These are phyloP conservation scores for Kodamaea derodonti DNA, from an alignment of 1,139 yeast genomes.

Conservation along the genomic window DNA sequence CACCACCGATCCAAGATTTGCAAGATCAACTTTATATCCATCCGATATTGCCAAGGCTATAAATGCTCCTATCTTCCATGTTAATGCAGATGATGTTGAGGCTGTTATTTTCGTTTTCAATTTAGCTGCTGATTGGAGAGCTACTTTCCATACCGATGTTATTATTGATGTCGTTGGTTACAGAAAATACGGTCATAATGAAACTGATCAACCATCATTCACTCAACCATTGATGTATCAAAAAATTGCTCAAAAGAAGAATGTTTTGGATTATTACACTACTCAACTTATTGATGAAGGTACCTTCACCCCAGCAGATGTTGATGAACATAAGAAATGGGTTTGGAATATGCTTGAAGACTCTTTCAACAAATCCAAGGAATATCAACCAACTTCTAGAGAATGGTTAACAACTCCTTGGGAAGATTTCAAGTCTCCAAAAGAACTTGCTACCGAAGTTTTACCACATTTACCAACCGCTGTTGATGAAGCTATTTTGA, in stretches of 20 bases:
- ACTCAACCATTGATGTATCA: constrained; percentile 98
- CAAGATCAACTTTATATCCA: constrained; percentile 97
- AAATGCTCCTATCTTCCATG: constrained; percentile 98
- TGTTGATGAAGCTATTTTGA: constrained; percentile 66
- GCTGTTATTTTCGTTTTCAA: constrained; percentile 87
- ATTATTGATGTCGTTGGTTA: constrained; percentile 96
- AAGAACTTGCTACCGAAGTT: constrained; percentile 91
- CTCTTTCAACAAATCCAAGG: constrained; percentile 81
- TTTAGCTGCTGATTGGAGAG: constrained; percentile 98
- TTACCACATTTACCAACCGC: constrained; percentile 97
- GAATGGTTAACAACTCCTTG: constrained; percentile 99
- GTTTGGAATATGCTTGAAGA: constrained; percentile 94
- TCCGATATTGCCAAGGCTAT: constrained; percentile 95
- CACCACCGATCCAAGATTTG: constrained; percentile 97
- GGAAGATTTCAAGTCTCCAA: constrained; percentile 98
- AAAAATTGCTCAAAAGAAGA: constrained; percentile 81
- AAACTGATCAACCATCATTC: constrained; percentile 98
- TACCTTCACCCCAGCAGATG: constrained; percentile 82
- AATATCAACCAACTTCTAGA: constrained; percentile 85
- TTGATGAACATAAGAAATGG: constrained; percentile 96
- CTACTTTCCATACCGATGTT: constrained; percentile 92
- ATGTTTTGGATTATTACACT: constrained; percentile 82
- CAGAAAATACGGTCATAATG: constrained; percentile 98
- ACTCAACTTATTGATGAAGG: constrained; percentile 80
- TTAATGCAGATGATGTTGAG: constrained; percentile 96